phyloP scores from a whole-genome alignment of 352 stramenopile species.

The Phytopythium delawarense region DNA sequence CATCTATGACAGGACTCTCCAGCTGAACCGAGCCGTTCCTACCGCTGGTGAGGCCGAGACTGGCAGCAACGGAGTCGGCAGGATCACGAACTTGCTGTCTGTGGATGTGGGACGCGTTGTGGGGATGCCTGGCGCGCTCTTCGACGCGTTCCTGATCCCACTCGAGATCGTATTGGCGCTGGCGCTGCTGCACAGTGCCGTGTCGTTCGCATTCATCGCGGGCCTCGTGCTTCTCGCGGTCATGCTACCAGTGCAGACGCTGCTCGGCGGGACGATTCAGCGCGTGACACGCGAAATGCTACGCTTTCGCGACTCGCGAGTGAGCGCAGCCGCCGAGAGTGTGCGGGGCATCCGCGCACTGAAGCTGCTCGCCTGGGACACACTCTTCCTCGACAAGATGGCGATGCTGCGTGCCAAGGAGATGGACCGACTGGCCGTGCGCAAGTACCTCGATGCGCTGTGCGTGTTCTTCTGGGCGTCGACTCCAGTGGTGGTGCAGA shows the following conservation, averaged over 20 bases:
- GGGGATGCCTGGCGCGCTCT: conserved; percentile 64
- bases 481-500: conserved; percentile 85
- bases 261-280: conserved; percentile 77
- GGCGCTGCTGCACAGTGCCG: conserved; percentile 61
- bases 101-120: conserved; percentile 76
- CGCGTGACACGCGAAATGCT: conserved; percentile 68
- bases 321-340: conserved; percentile 60
- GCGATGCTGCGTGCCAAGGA: conserved; percentile 48
- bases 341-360: conserved; percentile 72
- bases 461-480: conserved; percentile 91
- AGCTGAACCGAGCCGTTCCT: conserved; percentile 18
- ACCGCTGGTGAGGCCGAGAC: conserved; percentile 18
- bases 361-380: conserved; percentile 74
- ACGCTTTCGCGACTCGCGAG: conserved; percentile 71
- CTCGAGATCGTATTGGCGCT: conserved; percentile 73
- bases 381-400: conserved; percentile 44
- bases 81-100: conserved; percentile 74
- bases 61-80: conserved; percentile 36
- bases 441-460: conserved; percentile 87
- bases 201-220: conserved; percentile 83
- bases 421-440: conserved; percentile 56
- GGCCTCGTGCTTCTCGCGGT: conserved; percentile 65
- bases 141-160: conserved; percentile 79
- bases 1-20: conserved; percentile 64
- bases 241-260: conserved; percentile 85